Percentiles rank a stretch among this genome's conserved stretches.
Conservation (phyloP, 805 yeast genomes). For the Zygoascus biomembranicola region DNA sequence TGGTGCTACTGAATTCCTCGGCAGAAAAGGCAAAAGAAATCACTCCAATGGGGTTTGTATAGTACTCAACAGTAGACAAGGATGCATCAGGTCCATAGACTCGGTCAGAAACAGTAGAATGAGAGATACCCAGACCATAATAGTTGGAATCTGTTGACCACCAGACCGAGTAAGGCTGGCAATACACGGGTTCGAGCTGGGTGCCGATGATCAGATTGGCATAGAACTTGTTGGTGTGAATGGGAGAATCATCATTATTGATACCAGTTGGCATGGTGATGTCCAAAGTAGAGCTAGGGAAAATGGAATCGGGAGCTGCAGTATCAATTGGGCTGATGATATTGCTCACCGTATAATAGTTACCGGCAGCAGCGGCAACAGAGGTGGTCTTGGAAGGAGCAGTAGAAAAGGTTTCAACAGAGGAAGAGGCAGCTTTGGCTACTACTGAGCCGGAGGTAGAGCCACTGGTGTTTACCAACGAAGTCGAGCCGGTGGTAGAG, state of each 20-base stretch:
- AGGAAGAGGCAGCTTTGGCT: not conserved
- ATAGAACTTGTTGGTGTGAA: slow-evolving; percentile 71
- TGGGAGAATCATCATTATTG: slow-evolving; percentile 34
- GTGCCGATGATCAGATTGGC: slow-evolving; percentile 51
- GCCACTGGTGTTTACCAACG: not conserved
- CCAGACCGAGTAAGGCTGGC: slow-evolving; percentile 62
- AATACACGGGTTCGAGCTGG: slow-evolving; percentile 48
- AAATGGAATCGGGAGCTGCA: slow-evolving; percentile 37
- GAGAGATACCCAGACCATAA: slow-evolving; percentile 57
- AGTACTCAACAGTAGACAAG: slow-evolving; percentile 36
- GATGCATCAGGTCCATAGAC: slow-evolving; percentile 40
- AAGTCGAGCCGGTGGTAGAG: not conserved
- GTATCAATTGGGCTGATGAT: slow-evolving; percentile 45
- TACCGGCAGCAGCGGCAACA: slow-evolving; percentile 13
- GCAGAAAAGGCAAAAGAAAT: slow-evolving; percentile 53
- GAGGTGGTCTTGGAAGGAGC: slow-evolving; percentile 15
- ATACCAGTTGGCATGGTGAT: slow-evolving; percentile 42
- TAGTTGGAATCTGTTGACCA: slow-evolving; percentile 37
- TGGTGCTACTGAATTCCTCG: slow-evolving; percentile 34
- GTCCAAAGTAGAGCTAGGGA: slow-evolving; percentile 39
- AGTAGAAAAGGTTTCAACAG: slow-evolving; percentile 8
- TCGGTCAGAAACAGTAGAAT: slow-evolving; percentile 39
- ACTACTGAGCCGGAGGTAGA: not conserved
- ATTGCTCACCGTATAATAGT: slow-evolving; percentile 27
- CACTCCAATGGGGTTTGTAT: slow-evolving; percentile 47